phyloP scores from a whole-genome alignment of 2,329 filamentous ascomycete genomes.

The Pseudocercospora crystallina region DNA sequence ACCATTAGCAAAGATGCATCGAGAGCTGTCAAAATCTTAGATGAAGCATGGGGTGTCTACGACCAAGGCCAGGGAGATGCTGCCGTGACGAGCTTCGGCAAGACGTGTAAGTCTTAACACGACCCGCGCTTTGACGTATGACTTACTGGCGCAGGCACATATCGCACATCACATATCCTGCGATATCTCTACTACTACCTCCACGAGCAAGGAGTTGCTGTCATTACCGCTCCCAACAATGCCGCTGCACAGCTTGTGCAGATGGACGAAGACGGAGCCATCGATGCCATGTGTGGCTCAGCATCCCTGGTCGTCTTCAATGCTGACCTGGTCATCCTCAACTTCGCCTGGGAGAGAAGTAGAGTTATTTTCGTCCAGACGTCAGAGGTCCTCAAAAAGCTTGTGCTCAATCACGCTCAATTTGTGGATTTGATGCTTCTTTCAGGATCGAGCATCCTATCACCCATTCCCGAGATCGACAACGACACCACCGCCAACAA shows the following conservation, averaged over 20 bases:
- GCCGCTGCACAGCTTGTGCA: slow-evolving; percentile 81
- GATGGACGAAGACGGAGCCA: slow-evolving; percentile 68
- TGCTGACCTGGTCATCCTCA: slow-evolving; percentile 70
- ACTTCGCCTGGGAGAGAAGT: slow-evolving; percentile 64
- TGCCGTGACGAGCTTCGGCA: slow-evolving; percentile 84
- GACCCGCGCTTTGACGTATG: neutral
- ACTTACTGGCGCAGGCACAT: slow-evolving; percentile 59
- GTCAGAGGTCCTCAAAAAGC: slow-evolving; percentile 60
- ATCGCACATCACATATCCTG: slow-evolving; percentile 69
- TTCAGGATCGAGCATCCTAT: slow-evolving; percentile 69
- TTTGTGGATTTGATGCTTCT: slow-evolving; percentile 65
- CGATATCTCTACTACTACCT: slow-evolving; percentile 75
- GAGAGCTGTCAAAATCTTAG: slow-evolving; percentile 29
- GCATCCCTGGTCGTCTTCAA: slow-evolving; percentile 85
- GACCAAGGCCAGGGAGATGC: slow-evolving; percentile 74
- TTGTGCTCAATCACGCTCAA: slow-evolving; percentile 65
- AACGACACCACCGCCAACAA: slow-evolving; percentile 42
- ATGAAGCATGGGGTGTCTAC: slow-evolving; percentile 83
- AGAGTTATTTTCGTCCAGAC: slow-evolving; percentile 66
- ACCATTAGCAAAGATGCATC: slow-evolving; percentile 27
- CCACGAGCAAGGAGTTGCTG: slow-evolving; percentile 66
- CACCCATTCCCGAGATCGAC: slow-evolving; percentile 65
- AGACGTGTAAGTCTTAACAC: slow-evolving; percentile 60
- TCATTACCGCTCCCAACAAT: slow-evolving; percentile 82
- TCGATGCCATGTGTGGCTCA: slow-evolving; percentile 77